Conservation (phyloP, 768 basidiomycete genomes). For the Clavaria fumosa region DNA sequence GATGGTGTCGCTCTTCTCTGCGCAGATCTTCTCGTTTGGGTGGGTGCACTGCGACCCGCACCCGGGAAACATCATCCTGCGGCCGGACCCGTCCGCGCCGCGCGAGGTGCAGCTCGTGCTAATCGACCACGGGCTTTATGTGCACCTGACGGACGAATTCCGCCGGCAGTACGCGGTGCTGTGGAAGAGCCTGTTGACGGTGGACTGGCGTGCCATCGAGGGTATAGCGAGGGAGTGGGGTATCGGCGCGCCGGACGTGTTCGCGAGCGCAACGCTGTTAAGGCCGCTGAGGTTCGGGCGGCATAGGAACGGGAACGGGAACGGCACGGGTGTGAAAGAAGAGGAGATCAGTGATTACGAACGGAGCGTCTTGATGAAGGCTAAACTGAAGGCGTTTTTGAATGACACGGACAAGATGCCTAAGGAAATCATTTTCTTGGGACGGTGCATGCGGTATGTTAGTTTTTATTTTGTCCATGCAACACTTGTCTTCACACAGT, state of each 20-base stretch:
- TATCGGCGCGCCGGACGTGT: constrained; percentile 51
- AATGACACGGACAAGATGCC: constrained; percentile 66
- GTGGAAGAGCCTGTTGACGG: constrained; percentile 51
- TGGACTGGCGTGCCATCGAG: constrained; percentile 38
- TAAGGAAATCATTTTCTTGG: constrained; percentile 58
- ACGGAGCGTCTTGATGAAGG: constrained; percentile 51
- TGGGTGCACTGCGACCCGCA: constrained; percentile 75
- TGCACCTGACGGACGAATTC: constrained; percentile 51
- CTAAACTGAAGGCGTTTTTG: constrained; percentile 48
- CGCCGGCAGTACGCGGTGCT: constrained; percentile 60
- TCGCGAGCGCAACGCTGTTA: constrained; percentile 62
- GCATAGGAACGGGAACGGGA: constrained; percentile 16
- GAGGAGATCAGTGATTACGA: constrained; percentile 47
- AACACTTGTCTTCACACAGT: not conserved
- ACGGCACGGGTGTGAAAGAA: constrained; percentile 13
- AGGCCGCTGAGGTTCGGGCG: constrained; percentile 35
- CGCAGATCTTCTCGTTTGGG: constrained; percentile 86
- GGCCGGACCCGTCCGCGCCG: constrained; percentile 33
- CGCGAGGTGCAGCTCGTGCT: constrained; percentile 52
- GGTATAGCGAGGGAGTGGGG: constrained; percentile 46
- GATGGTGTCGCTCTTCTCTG: constrained; percentile 77
- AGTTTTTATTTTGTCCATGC: not conserved
- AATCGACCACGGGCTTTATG: constrained; percentile 88
- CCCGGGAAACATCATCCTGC: constrained; percentile 68
- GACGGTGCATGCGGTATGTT: constrained; percentile 56